A percentile compares a stretch with the other conserved stretches of the same genome.
These are phyloP conservation scores for Akanthomyces muscarius DNA, from an alignment of 2,329 filamentous ascomycete genomes.

Conservation along the genomic window DNA sequence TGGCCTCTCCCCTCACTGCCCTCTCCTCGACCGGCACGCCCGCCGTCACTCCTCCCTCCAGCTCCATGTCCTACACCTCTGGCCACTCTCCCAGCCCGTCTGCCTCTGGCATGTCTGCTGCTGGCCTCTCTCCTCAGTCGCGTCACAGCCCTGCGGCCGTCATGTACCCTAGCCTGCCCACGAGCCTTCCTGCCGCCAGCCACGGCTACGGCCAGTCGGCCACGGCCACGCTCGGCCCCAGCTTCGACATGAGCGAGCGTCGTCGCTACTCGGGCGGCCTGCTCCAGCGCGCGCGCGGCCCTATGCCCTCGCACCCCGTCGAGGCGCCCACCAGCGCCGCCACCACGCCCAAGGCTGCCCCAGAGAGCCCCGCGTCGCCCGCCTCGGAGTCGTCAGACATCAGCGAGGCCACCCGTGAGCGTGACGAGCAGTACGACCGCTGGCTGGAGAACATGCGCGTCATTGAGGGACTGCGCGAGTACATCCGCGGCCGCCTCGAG, in stretches of 20 bases:
- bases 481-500: constrained; percentile 54
- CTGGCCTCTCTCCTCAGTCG: constrained; percentile 50
- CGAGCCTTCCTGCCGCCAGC: constrained; percentile 56
- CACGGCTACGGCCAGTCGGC: constrained; percentile 67
- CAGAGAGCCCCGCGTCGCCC: constrained; percentile 50
- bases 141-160: constrained; percentile 58
- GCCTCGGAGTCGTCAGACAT: constrained; percentile 49
- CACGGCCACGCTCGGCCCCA: constrained; percentile 67
- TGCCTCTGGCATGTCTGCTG: constrained; percentile 59
- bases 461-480: constrained; percentile 58
- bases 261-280: constrained; percentile 64
- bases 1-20: constrained; percentile 57
- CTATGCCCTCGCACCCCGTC: constrained; percentile 31
- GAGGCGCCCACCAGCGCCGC: constrained; percentile 38
- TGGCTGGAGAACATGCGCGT: constrained; percentile 65
- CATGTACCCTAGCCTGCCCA: constrained; percentile 68
- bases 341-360: constrained; percentile 41
- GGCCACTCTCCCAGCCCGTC: constrained; percentile 71
- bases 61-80: constrained; percentile 71
- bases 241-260: constrained; percentile 59
- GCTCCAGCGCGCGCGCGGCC: constrained; percentile 55
- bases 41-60: constrained; percentile 71
- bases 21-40: constrained; percentile 66
- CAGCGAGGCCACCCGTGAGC: constrained; percentile 49
- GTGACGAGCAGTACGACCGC: constrained; percentile 59